Percentiles rank a stretch among this genome's conserved stretches.
Evolutionary conservation across 1,139 yeast genomes (phyloP).

Genomic region (Hemisphaericaspora lyxosophila): DNA sequence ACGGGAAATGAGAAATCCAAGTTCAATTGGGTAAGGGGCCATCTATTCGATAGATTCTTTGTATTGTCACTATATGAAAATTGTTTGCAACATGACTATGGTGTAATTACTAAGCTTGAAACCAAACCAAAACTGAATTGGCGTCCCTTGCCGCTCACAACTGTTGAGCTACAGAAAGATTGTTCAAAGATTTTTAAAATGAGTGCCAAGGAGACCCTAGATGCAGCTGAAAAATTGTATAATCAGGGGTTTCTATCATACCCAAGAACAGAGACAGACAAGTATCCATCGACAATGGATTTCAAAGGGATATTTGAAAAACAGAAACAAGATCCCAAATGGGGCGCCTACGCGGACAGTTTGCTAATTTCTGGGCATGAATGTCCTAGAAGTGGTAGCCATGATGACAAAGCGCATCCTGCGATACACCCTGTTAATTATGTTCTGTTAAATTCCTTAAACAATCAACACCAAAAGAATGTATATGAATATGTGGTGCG

Average conservation of each 20-base stretch:
- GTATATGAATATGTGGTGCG: conserved; percentile 88
- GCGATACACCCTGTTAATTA: conserved; percentile 89
- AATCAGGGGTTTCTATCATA: conserved; percentile 85
- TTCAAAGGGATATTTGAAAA: conserved; percentile 56
- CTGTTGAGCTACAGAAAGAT: conserved; percentile 90
- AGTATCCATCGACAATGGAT: conserved; percentile 75
- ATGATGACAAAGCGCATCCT: conserved; percentile 96
- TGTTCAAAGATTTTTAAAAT: conserved; percentile 74
- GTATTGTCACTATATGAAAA: conserved; percentile 65
- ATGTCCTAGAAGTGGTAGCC: conserved; percentile 73
- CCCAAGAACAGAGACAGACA: conserved; percentile 97
- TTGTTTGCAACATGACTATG: conserved; percentile 51
- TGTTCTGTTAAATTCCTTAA: conserved; percentile 32
- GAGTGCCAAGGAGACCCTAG: conserved; percentile 80
- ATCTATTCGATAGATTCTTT: conserved; percentile 69
- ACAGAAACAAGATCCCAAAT: conserved; percentile 50
- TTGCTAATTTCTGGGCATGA: conserved; percentile 40
- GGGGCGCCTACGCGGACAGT: conserved; percentile 50
- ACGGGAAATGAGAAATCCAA: conserved; percentile 38
- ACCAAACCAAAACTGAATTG: conserved; percentile 71
- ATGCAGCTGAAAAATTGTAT: conserved; percentile 83
- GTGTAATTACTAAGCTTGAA: conserved; percentile 50
- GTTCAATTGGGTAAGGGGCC: conserved; percentile 68
- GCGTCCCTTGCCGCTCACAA: conserved; percentile 88
- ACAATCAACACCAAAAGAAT: conserved; percentile 54